Conservation (phyloP, 2,329 filamentous ascomycete species). For the Shiraia sp. region DNA sequence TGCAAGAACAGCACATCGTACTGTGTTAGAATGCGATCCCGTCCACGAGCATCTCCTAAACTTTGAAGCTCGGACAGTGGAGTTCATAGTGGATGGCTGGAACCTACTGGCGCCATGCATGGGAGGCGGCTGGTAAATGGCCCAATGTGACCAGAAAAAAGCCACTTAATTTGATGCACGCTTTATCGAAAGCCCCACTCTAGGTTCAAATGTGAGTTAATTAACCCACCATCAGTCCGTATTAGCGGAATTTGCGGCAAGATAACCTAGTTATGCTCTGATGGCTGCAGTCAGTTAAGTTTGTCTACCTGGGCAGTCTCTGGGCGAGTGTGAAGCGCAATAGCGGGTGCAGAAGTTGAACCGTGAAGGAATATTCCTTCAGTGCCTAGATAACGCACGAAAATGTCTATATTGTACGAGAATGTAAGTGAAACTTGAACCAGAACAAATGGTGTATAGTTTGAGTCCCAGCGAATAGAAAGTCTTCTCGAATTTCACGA, state of each 20-base stretch:
- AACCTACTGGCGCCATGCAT: slow-evolving; percentile 25
- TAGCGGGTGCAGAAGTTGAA: too few relatives aligned
- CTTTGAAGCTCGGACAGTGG: slow-evolving; percentile 12
- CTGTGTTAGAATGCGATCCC: neutral
- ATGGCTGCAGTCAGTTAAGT: neutral
- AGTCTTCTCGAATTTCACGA: neutral
- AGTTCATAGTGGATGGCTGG: slow-evolving; percentile 19
- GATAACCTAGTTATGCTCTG: too few relatives aligned
- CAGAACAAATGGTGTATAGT: too few relatives aligned
- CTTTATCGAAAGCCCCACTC: slow-evolving; percentile 37
- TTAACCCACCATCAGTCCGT: slow-evolving; percentile 26
- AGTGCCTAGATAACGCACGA: too few relatives aligned
- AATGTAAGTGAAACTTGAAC: too few relatives aligned
- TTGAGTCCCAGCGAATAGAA: too few relatives aligned
- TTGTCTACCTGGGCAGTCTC: neutral
- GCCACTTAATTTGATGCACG: slow-evolving; percentile 34
- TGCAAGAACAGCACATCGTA: slow-evolving; percentile 3
- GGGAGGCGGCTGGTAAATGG: slow-evolving; percentile 30
- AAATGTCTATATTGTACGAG: too few relatives aligned
- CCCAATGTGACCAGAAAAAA: slow-evolving; percentile 22
- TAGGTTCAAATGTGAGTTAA: slow-evolving; percentile 35
- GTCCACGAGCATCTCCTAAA: neutral
- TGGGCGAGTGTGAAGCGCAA: neutral
- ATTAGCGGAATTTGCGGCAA: slow-evolving; percentile 22
- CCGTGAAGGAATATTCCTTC: too few relatives aligned